Evolutionary conservation across 2,329 filamentous ascomycete species (phyloP).

Genomic region (Bipolaris zeicola): DNA sequence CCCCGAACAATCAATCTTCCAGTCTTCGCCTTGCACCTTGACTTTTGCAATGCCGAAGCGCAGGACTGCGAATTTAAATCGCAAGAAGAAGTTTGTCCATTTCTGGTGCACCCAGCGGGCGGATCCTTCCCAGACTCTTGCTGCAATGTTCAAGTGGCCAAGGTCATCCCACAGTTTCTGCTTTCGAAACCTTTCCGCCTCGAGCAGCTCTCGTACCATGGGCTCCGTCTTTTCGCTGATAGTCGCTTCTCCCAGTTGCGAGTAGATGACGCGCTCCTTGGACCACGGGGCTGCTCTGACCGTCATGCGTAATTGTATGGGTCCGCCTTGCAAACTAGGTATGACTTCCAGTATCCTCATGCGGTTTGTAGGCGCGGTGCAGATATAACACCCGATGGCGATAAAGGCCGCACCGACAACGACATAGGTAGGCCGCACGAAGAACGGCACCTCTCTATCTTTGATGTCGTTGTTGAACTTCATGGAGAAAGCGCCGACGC

Average conservation of each 20-base stretch:
- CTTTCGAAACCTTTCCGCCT: constrained; percentile 36
- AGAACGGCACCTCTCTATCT: constrained; percentile 38
- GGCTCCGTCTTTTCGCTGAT: constrained; percentile 43
- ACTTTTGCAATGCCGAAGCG: constrained; percentile 41
- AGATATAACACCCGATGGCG: constrained; percentile 39
- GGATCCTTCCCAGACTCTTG: constrained; percentile 33
- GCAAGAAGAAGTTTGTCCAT: constrained; percentile 45
- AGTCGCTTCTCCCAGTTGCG: constrained; percentile 35
- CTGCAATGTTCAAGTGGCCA: constrained; percentile 29
- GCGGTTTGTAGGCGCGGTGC: constrained; percentile 38
- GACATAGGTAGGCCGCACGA: constrained; percentile 43
- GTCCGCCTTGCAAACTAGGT: constrained; percentile 35
- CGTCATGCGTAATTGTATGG: constrained; percentile 40
- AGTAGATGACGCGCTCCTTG: constrained; percentile 36
- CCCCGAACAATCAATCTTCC: constrained; percentile 46
- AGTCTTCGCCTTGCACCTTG: constrained; percentile 39
- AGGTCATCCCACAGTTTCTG: constrained; percentile 38
- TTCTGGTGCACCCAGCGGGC: constrained; percentile 44
- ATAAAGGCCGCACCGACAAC: constrained; percentile 37
- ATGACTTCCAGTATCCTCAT: constrained; percentile 40
- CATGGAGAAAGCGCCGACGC: constrained; percentile 36
- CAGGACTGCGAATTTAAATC: constrained; percentile 44
- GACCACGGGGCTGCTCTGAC: constrained; percentile 32
- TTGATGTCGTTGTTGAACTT: constrained; percentile 41
- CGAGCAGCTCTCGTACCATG: constrained; percentile 36